phyloP scores from a whole-genome alignment of 176 grass and related monocot genomes.

The Oryza longistaminata region DNA sequence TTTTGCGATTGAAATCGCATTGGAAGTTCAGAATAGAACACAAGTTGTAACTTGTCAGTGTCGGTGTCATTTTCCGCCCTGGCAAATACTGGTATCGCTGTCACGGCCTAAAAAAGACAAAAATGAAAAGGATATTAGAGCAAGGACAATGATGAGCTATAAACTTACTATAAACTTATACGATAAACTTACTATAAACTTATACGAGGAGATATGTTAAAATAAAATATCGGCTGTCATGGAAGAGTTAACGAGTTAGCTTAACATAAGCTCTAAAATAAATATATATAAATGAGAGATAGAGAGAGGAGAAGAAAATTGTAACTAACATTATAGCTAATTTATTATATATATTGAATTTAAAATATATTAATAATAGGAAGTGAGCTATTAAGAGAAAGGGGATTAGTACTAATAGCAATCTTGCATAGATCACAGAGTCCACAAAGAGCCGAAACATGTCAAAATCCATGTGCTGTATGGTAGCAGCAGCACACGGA shows the following conservation, averaged over 20 bases:
- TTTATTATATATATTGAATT: no score
- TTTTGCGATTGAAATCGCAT: background rate
- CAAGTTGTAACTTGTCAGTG: background rate
- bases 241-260: no score
- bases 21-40: background rate
- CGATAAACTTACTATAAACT: no score
- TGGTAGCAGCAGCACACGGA: background rate
- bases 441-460: background rate
- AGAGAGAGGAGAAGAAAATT: no score
- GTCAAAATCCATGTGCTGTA: constrained; percentile 9
- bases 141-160: no score
- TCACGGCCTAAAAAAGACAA: background rate
- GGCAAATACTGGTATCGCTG: background rate
- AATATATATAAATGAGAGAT: no score
- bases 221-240: no score
- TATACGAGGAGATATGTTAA: no score
- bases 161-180: no score
- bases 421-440: background rate
- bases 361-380: no score
- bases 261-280: no score
- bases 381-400: background rate
- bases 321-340: fast-evolving
- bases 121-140: background rate
- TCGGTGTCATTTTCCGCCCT: background rate
- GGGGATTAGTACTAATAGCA: background rate